These are phyloP conservation scores for Aspergillus japonicus DNA, from an alignment of 2,329 filamentous ascomycete genomes.

Conservation along the genomic window DNA sequence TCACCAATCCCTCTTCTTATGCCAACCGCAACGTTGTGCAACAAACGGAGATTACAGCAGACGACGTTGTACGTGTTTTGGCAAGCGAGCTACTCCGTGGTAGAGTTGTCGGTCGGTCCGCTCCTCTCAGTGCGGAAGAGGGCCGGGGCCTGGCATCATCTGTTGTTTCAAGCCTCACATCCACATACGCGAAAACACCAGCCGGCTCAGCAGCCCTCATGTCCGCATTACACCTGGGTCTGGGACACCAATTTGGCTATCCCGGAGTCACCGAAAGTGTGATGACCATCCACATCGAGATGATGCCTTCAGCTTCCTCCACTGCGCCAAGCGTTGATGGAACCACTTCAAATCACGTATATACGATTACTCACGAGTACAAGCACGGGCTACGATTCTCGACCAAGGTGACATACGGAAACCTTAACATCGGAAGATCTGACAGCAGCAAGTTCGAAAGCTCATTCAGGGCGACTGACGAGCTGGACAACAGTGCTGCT, in stretches of 20 bases:
- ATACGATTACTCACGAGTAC: conserved; percentile 30
- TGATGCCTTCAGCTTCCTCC: conserved; percentile 4
- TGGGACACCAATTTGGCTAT: conserved; percentile 36
- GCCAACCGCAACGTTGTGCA: conserved; percentile 10
- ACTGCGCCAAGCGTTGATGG: conserved; percentile 11
- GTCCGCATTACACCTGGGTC: conserved; percentile 37
- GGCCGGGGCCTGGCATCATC: conserved; percentile 31
- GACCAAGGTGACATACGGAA: conserved; percentile 27
- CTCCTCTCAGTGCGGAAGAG: conserved; percentile 31
- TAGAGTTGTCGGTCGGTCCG: conserved; percentile 28
- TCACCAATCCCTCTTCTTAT: conserved; percentile 8
- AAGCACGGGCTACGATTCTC: conserved; percentile 24
- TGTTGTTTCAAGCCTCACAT: conserved; percentile 32
- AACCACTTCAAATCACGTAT: conserved; percentile 14
- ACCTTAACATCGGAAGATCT: conserved; percentile 13
- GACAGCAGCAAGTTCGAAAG: conserved; percentile 12
- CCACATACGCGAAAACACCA: conserved; percentile 30
- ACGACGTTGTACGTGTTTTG: conserved; percentile 34
- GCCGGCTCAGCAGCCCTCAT: conserved; percentile 24
- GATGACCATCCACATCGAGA: conserved; percentile 29
- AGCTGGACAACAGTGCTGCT: conserved; percentile 16
- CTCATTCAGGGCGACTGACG: conserved; percentile 6
- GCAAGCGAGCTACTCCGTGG: conserved; percentile 33
- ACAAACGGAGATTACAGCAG: conserved; percentile 23
- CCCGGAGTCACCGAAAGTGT: conserved; percentile 22